Percentiles rank a stretch among this genome's conserved stretches.
Evolutionary conservation across 1,284 basidiomycete genomes (phyloP).

Genomic region (Ganoderma resinaceum): DNA sequence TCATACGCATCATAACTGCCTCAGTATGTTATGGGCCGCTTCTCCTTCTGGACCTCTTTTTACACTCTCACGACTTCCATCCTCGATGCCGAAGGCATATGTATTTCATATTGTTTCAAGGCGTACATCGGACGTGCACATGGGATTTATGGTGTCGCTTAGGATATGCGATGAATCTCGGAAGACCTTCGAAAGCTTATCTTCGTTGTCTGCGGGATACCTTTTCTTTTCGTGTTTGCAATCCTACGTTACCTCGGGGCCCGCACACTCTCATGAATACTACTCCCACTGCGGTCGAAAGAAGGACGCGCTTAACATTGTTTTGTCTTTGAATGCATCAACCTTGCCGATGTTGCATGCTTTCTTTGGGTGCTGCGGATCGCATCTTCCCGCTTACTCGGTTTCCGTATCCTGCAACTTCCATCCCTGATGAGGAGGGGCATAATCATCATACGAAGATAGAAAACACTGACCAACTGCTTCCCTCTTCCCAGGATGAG

Average conservation of each 20-base stretch:
- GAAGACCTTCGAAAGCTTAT: not conserved
- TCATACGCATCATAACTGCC: not conserved
- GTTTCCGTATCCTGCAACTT: not conserved
- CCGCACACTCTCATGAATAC: not conserved
- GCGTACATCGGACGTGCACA: not conserved
- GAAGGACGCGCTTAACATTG: not conserved
- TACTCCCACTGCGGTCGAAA: not conserved
- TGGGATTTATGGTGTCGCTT: not conserved
- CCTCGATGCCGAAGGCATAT: not conserved
- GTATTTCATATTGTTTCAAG: too few species aligned
- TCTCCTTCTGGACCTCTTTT: too few species aligned
- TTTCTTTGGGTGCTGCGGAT: not conserved
- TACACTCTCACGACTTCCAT: not conserved
- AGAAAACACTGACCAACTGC: not conserved
- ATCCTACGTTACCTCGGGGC: not conserved
- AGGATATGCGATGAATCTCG: not conserved
- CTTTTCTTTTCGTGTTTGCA: not conserved
- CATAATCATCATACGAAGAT: not conserved
- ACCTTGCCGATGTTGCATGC: not conserved
- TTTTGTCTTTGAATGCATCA: not conserved
- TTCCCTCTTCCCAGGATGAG: constrained; percentile 52
- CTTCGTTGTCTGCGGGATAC: not conserved
- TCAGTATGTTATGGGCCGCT: not conserved
- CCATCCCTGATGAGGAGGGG: not conserved
- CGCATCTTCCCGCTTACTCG: not conserved